These are phyloP conservation scores for Penicillium hesseltinei DNA, from an alignment of 2,329 filamentous ascomycete species.

Conservation along the genomic window DNA sequence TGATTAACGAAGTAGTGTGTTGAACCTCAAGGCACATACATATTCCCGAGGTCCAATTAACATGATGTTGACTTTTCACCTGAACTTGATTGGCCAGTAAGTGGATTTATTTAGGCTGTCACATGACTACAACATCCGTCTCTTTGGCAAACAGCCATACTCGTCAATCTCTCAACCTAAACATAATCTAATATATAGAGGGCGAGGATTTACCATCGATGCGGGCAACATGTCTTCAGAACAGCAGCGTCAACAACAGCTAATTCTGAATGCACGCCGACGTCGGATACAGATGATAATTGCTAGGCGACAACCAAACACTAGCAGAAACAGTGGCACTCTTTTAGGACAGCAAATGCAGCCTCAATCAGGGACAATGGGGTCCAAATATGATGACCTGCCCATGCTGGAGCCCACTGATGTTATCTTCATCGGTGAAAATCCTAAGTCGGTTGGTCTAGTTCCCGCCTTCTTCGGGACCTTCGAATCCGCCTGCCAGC, in stretches of 20 bases:
- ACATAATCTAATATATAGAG: neutral
- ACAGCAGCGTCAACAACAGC: neutral
- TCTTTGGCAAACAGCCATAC: neutral
- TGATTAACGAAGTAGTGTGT: too few species aligned
- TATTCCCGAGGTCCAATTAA: too few species aligned
- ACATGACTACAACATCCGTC: constrained; percentile 1
- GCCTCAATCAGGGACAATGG: neutral
- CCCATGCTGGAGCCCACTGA: neutral
- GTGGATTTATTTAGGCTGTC: neutral
- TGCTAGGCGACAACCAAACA: neutral
- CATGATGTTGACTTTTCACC: too few species aligned
- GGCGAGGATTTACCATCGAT: neutral
- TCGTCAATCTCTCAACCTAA: neutral
- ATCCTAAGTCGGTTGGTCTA: neutral
- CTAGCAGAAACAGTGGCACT: neutral
- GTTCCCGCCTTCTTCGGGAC: neutral
- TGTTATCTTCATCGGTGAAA: neutral
- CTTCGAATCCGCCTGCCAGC: constrained; percentile 6
- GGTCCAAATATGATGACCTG: constrained; percentile 5
- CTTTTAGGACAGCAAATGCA: neutral
- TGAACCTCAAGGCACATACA: too few species aligned
- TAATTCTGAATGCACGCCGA: neutral
- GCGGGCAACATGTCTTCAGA: neutral
- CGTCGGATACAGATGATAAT: neutral
- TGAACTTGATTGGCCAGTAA: too few species aligned